Base-by-base conservation (phyloP, 176 grass and related monocot genomes). In the Juncus effusus region DNA sequence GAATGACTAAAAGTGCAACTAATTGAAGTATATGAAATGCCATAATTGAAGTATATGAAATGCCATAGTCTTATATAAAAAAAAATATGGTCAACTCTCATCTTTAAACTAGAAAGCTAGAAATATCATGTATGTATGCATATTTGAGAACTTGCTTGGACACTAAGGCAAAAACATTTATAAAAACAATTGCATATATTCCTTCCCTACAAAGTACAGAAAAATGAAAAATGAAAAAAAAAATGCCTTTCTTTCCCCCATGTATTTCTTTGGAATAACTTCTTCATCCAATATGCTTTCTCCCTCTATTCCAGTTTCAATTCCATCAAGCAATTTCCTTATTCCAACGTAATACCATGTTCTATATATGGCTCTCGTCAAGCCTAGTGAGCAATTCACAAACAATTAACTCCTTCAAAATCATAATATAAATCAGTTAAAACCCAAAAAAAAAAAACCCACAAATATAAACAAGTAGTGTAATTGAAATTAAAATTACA, bases 211-310 rank as follows among this genome's bases (percentile, higher is more conserved):
- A 47, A 42, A 41, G 52, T 72, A 57, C 7, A 45, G 36, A 70
- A 3, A 70, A 40, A 58, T 42, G 0, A 13, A 36, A 72, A 72
- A 28, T 58, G 51, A 56, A 38, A 72, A 56, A 58, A 74, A 37
- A 76, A 59, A 75, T 78, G 81, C 76, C 89, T 81, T 93, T 82
- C 78, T 89, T 85, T 74, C 75, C 72, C 64, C 71, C 16, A 42
- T 59, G 81, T 72, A 72, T 87, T 72, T 87, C 84, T 77, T 79
- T 28, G 54, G 74, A 76, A 92, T 92, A 79, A 82, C 78, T 84
- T 87, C 74, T 58, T 60, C 59, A 60, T 10, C 70, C 71, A 82
- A 80, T 81, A 78, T 93, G 72, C 78, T 84, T 92, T 92, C 61
- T 84, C 75, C 81, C 64, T 64, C 72, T 76, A 60, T 67, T 69